Evolutionary conservation across 83 land plant species (phyloP).

Genomic region (Picea engelmannii): DNA sequence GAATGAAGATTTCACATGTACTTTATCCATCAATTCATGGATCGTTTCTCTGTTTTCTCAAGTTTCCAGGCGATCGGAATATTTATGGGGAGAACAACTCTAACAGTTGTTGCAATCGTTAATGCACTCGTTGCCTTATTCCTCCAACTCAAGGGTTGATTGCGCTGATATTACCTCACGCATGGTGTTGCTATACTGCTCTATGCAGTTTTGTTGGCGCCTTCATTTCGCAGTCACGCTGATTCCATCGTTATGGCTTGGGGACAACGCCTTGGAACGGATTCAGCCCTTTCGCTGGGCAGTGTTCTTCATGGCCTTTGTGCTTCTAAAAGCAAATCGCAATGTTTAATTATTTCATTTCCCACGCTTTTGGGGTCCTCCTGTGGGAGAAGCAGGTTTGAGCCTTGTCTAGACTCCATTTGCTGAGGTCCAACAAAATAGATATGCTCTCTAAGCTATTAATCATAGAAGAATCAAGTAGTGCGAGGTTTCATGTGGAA

Average conservation of each 20-base stretch:
- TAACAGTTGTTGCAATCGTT: conserved; percentile 55
- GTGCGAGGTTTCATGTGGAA: no score
- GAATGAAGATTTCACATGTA: conserved; percentile 31
- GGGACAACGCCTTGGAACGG: conserved; percentile 83
- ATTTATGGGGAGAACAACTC: conserved; percentile 49
- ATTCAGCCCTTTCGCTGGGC: conserved; percentile 70
- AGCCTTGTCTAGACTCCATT: conserved; percentile 50
- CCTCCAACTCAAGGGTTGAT: conserved; percentile 90
- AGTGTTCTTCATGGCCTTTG: conserved; percentile 81
- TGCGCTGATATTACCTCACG: conserved; percentile 65
- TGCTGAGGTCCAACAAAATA: no score
- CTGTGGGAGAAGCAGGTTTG: conserved; percentile 39
- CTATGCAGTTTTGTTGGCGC: conserved; percentile 86
- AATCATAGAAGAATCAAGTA: no score
- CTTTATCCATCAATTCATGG: conserved; percentile 26
- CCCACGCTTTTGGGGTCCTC: conserved; percentile 30
- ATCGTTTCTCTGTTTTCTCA: conserved; percentile 33
- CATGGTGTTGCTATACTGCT: conserved; percentile 70
- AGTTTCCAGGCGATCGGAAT: conserved; percentile 63
- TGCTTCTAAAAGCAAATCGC: conserved; percentile 49
- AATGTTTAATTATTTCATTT: conserved; percentile 34
- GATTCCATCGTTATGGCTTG: conserved; percentile 86
- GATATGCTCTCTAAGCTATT: neutral
- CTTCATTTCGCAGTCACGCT: conserved; percentile 85
- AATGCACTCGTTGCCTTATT: conserved; percentile 60